A percentile compares a stretch with the other conserved stretches of the same genome.
Conservation (phyloP, 2,329 filamentous ascomycete species). For the Domatiomyces globalis region DNA sequence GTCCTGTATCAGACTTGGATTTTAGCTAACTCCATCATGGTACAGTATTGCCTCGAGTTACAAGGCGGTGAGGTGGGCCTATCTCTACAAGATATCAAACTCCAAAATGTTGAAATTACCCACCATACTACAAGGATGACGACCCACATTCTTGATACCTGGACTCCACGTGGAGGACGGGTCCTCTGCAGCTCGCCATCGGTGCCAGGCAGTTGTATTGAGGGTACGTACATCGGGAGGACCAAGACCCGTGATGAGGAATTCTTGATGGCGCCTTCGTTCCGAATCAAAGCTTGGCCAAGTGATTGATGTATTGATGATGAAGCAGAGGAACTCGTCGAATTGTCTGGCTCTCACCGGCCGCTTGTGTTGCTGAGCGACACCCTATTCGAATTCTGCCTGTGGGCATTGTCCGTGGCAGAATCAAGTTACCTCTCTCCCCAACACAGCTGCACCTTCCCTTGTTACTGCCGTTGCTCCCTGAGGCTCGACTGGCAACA, state of each 20-base stretch:
- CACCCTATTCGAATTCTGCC: neutral
- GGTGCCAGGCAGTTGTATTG: neutral
- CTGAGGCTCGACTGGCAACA: neutral
- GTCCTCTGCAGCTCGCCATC: neutral
- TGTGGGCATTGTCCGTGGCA: neutral
- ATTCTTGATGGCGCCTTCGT: neutral
- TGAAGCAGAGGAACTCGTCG: neutral
- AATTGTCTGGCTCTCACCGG: neutral
- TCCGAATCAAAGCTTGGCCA: neutral
- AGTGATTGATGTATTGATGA: neutral
- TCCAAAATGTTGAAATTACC: neutral
- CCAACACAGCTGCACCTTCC: neutral
- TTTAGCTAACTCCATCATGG: neutral
- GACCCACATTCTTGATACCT: neutral
- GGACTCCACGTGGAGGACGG: neutral
- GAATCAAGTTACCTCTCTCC: neutral
- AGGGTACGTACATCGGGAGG: neutral
- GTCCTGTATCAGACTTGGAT: neutral
- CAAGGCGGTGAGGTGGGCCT: neutral
- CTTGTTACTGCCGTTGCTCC: neutral
- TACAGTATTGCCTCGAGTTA: neutral
- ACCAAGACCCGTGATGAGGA: neutral
- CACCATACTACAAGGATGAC: neutral
- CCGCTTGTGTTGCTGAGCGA: neutral
- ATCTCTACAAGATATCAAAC: neutral